These are phyloP conservation scores for Pyrus hybrid DNA, from an alignment of 331 rosid species.

Conservation along the genomic window DNA sequence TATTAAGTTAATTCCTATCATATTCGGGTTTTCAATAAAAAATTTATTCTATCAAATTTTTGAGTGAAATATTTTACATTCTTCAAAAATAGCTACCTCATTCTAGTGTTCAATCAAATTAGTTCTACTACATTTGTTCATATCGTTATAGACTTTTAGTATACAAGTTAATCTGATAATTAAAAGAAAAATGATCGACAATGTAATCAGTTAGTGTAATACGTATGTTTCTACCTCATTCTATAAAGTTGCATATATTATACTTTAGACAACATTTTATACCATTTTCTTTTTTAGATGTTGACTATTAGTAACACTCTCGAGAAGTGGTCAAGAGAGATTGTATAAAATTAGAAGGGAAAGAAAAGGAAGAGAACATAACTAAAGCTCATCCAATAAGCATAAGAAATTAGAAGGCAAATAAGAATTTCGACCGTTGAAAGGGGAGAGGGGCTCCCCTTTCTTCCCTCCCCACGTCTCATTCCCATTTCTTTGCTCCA, in stretches of 20 bases:
- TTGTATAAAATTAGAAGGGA: neutral
- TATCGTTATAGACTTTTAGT: neutral
- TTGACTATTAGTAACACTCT: neutral
- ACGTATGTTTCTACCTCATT: too few relatives aligned
- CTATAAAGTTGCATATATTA: too few relatives aligned
- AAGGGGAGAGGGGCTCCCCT: constrained; percentile 25
- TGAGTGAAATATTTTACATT: too few relatives aligned
- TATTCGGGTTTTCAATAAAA: neutral
- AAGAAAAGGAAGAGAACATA: neutral
- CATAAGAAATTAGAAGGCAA: neutral
- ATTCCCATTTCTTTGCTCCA: constrained; percentile 17
- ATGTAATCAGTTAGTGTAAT: too few relatives aligned
- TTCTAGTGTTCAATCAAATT: neutral
- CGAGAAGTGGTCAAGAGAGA: neutral
- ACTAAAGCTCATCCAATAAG: neutral
- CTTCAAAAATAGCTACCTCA: neutral
- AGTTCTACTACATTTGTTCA: neutral
- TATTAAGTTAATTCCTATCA: too few relatives aligned
- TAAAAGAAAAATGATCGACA: neutral
- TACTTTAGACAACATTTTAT: neutral
- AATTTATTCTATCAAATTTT: too few relatives aligned
- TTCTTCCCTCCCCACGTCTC: constrained; percentile 27
- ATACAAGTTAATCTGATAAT: neutral
- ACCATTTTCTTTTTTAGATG: neutral
- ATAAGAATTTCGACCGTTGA: neutral